Evolutionary conservation across 306 rosid genomes (phyloP).

Genomic region (Albizia julibrissin): DNA sequence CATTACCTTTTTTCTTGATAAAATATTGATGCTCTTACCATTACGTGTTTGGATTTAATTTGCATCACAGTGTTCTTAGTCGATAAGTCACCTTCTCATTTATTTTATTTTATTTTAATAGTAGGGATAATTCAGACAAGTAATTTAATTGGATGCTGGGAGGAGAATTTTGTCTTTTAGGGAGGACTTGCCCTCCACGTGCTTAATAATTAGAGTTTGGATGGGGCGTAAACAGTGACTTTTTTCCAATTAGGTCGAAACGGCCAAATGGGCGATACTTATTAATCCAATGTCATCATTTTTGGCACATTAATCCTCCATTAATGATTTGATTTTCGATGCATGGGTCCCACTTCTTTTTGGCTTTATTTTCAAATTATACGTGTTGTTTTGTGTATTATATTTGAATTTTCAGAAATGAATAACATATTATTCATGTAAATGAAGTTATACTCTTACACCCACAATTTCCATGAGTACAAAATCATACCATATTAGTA

Average conservation of each 20-base stretch:
- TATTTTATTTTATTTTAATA: neutral
- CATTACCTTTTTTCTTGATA: neutral
- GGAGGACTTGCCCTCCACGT: neutral
- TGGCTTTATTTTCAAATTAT: neutral
- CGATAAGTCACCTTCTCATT: neutral
- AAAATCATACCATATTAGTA: no score
- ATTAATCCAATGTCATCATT: constrained; percentile 1
- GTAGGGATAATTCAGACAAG: neutral
- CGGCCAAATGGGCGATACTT: neutral
- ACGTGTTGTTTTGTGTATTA: neutral
- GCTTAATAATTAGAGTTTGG: neutral
- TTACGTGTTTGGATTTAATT: neutral
- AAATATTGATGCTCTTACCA: neutral
- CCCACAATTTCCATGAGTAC: no score
- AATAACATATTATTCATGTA: neutral
- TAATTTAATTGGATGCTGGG: neutral
- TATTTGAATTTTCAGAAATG: no score
- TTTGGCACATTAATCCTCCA: constrained; percentile 3
- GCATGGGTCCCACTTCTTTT: neutral
- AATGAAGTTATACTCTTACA: neutral
- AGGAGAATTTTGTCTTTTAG: neutral
- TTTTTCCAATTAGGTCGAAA: neutral
- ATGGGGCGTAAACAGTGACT: neutral
- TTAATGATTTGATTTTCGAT: neutral
- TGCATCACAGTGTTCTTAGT: neutral